Percentiles rank a stretch among this genome's conserved stretches.
These are phyloP conservation scores for Termitomyces sp. DNA, from an alignment of 768 basidiomycete genomes.

Conservation along the genomic window DNA sequence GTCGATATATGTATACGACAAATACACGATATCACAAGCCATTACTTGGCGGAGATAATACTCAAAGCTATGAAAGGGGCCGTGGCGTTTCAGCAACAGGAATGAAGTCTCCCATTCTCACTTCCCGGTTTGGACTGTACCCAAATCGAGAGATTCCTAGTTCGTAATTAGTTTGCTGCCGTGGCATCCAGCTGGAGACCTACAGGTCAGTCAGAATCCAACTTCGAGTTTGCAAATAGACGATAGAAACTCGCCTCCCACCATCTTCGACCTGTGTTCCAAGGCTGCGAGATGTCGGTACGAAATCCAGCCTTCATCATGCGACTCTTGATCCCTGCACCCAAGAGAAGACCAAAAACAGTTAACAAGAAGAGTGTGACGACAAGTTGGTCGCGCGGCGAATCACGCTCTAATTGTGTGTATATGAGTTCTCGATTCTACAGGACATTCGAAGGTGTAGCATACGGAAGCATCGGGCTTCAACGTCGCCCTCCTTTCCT, in stretches of 20 bases:
- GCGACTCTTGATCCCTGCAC: slow-evolving; percentile 78
- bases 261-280: slow-evolving; percentile 66
- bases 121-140: slow-evolving; percentile 33
- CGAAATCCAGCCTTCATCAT: slow-evolving; percentile 76
- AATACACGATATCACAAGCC: not conserved
- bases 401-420: slow-evolving; percentile 72
- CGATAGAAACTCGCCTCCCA: slow-evolving; percentile 64
- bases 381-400: slow-evolving; percentile 90
- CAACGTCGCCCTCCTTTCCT: slow-evolving; percentile 93
- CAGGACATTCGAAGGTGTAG: slow-evolving; percentile 15
- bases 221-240: slow-evolving; percentile 7
- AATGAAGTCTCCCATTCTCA: slow-evolving; percentile 40
- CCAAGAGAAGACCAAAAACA: slow-evolving; percentile 80
- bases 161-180: slow-evolving; percentile 41
- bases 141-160: slow-evolving; percentile 39
- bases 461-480: slow-evolving; percentile 94
- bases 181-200: slow-evolving; percentile 45
- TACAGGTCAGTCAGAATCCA: slow-evolving; percentile 18
- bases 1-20: not conserved
- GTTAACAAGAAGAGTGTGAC: slow-evolving; percentile 88
- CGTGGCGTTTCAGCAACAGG: slow-evolving; percentile 28
- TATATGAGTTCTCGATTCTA: slow-evolving; percentile 12
- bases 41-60: not conserved
- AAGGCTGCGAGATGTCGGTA: slow-evolving; percentile 44
- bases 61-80: not conserved